Conservation (phyloP, 768 basidiomycete genomes). For the Gymnopilus dilepis region DNA sequence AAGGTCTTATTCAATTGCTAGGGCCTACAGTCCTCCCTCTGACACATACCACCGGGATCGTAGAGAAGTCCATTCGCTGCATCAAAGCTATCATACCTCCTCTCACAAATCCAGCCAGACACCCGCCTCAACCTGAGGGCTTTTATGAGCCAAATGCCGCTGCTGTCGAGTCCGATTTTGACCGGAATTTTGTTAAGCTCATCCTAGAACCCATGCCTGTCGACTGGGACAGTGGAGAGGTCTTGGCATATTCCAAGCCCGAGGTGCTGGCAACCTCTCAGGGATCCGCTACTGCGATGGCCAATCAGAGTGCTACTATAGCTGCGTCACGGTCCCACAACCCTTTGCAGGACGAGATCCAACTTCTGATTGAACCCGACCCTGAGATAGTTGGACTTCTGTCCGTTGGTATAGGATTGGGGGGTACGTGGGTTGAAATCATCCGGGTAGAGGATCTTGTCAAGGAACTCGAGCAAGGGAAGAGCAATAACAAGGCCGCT, state of each 20-base stretch:
- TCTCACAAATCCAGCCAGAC: conserved; percentile 29
- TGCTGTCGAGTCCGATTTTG: conserved; percentile 46
- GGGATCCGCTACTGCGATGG: conserved; percentile 38
- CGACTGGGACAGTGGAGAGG: conserved; percentile 46
- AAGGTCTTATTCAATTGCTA: conserved; percentile 37
- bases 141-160: conserved; percentile 25
- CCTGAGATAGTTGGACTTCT: conserved; percentile 48
- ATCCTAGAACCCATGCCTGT: conserved; percentile 45
- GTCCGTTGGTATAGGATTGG: conserved; percentile 60
- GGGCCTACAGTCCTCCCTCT: conserved; percentile 62
- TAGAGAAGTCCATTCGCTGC: conserved; percentile 68
- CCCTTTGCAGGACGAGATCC: conserved; percentile 62
- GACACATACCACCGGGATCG: conserved; percentile 68
- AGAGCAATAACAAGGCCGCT: conserved; percentile 37
- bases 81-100: conserved; percentile 54
- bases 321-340: conserved; percentile 46
- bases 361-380: conserved; percentile 51
- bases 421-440: conserved; percentile 74
- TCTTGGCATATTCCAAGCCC: conserved; percentile 38
- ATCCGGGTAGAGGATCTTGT: conserved; percentile 43
- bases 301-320: no score
- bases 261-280: conserved; percentile 40
- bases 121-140: conserved; percentile 27
- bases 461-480: conserved; percentile 42
- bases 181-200: conserved; percentile 39